Evolutionary conservation across 2,329 filamentous ascomycete genomes (phyloP).

Genomic region (Chalaropsis ovoidea): DNA sequence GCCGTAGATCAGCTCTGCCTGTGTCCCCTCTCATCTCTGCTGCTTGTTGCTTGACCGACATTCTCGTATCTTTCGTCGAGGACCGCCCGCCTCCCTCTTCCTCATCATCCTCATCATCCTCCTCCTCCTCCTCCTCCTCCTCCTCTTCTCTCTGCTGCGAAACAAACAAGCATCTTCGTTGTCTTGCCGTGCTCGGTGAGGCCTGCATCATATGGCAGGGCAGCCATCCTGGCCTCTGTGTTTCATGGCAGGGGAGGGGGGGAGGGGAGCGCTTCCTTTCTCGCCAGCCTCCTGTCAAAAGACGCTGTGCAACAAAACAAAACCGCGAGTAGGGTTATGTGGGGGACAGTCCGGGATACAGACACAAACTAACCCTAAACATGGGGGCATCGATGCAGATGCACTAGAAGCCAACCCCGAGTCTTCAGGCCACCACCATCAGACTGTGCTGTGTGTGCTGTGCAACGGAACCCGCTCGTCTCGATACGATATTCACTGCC

Average conservation of each 20-base stretch:
- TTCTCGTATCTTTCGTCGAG: background rate
- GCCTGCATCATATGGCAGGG: background rate
- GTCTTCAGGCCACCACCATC: no score
- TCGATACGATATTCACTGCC: background rate
- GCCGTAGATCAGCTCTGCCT: background rate
- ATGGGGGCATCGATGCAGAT: no score
- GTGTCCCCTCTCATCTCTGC: background rate
- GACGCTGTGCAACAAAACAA: slow-evolving; percentile 1
- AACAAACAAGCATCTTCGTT: background rate
- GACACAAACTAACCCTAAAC: background rate
- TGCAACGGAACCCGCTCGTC: no score
- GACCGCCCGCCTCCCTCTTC: background rate
- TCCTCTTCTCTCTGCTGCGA: background rate
- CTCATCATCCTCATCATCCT: no score
- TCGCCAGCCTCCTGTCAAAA: slow-evolving; percentile 5
- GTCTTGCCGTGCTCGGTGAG: background rate
- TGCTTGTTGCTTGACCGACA: slow-evolving; percentile 11
- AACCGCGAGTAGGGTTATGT: background rate
- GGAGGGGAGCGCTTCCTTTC: background rate
- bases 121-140: background rate
- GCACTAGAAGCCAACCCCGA: no score
- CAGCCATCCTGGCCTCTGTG: background rate
- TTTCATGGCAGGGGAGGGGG: slow-evolving; percentile 3
- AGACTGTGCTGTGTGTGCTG: no score
- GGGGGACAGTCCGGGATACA: background rate